These are phyloP conservation scores for Silene latifolia DNA, from an alignment of 148 eudicot genomes.

Conservation along the genomic window DNA sequence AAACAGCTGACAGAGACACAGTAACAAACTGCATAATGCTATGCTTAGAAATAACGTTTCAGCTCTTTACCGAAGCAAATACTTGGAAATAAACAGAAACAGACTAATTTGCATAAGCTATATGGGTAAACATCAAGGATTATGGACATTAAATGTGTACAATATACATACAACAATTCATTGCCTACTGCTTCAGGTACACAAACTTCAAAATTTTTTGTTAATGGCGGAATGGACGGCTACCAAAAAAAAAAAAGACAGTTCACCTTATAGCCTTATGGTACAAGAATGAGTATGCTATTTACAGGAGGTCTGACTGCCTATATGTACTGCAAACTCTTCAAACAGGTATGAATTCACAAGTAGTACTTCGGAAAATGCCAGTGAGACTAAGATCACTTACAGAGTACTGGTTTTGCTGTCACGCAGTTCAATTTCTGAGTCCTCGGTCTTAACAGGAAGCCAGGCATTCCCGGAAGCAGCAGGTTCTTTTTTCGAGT, in stretches of 20 bases:
- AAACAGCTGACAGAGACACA: no score
- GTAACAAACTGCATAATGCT: no score
- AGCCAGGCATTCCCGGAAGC: conserved; percentile 41
- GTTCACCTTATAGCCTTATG: conserved; percentile 15
- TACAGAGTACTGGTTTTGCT: not conserved
- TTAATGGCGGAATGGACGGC: not conserved
- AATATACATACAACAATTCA: conserved; percentile 4
- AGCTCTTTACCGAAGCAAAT: not conserved
- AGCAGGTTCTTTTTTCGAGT: conserved; percentile 35
- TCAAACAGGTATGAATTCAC: not conserved
- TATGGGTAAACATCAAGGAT: no score
- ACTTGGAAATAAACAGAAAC: not conserved
- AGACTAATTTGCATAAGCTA: not conserved
- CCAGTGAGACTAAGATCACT: conserved; percentile 10
- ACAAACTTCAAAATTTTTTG: not conserved
- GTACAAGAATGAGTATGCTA: not conserved
- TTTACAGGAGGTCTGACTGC: conserved; percentile 16
- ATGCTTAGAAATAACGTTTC: no score
- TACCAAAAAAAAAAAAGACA: conserved; percentile 21
- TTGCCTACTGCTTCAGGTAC: not conserved
- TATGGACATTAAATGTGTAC: not conserved
- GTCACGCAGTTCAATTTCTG: conserved; percentile 23
- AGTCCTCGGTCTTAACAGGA: conserved; percentile 66
- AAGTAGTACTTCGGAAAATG: not conserved
- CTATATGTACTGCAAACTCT: conserved; percentile 5